Conservation (phyloP, 805 yeast species). For the Starmerella etchellsii region DNA sequence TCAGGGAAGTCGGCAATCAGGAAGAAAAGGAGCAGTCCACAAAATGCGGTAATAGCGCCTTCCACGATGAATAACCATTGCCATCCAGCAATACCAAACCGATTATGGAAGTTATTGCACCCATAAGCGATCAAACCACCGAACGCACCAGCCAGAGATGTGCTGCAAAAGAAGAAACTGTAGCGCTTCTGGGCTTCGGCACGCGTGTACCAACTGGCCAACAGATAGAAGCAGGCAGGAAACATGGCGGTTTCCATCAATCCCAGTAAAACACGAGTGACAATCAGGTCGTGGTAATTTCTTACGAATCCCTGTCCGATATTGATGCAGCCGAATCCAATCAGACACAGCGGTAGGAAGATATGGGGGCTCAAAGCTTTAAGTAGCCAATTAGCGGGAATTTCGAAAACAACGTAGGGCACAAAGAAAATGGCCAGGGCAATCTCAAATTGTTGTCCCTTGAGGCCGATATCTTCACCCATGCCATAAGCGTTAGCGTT, state of each 20-base stretch:
- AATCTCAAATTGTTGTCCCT: conserved; percentile 47
- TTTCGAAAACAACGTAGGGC: conserved; percentile 52
- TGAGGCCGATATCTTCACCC: conserved; percentile 38
- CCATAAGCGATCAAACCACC: conserved; percentile 63
- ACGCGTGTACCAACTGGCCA: conserved; percentile 52
- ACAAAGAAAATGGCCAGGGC: conserved; percentile 61
- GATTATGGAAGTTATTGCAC: conserved; percentile 41
- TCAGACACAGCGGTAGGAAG: conserved; percentile 48
- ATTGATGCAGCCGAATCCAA: conserved; percentile 50
- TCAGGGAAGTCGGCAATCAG: conserved; percentile 62
- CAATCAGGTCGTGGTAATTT: conserved; percentile 46
- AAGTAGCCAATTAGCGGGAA: conserved; percentile 49
- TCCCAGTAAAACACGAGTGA: conserved; percentile 55
- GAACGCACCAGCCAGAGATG: conserved; percentile 68
- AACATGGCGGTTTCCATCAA: conserved; percentile 58
- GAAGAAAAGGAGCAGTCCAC: conserved; percentile 32
- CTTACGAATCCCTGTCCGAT: conserved; percentile 54
- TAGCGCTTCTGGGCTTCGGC: conserved; percentile 57
- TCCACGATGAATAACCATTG: conserved; percentile 45
- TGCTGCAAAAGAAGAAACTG: conserved; percentile 55
- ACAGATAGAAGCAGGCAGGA: conserved; percentile 61
- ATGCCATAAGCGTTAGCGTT: conserved; percentile 69
- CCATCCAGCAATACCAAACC: conserved; percentile 35
- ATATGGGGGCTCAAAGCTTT: conserved; percentile 49
- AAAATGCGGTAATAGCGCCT: conserved; percentile 30